Conservation (phyloP, 2,329 filamentous ascomycete genomes). For the Hypoxylon sp. region DNA sequence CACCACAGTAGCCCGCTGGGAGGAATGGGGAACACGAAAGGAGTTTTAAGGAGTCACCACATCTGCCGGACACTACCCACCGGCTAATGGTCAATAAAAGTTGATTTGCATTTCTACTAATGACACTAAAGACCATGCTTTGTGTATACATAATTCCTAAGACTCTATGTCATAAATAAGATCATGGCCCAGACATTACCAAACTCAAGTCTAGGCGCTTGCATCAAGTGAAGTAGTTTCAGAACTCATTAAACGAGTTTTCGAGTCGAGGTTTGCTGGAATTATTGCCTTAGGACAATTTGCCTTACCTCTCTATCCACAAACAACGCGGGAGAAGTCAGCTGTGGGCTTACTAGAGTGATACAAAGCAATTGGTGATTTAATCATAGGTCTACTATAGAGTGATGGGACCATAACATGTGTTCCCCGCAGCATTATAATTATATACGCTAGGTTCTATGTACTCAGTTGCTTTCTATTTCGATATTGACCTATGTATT, state of each 20-base stretch:
- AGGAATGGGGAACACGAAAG: constrained; percentile 45
- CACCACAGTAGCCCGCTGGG: constrained; percentile 34
- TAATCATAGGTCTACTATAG: background rate
- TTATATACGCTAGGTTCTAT: background rate
- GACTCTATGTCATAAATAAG: background rate
- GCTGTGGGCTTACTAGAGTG: background rate
- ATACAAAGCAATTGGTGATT: constrained; percentile 12
- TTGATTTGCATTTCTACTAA: constrained; percentile 40
- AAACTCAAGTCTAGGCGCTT: background rate
- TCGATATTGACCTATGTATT: constrained; percentile 25
- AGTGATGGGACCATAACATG: constrained; percentile 9
- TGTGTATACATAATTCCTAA: constrained; percentile 7
- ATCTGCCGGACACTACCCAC: constrained; percentile 26
- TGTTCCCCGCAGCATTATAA: constrained; percentile 15
- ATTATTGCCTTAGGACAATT: background rate
- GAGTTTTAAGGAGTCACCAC: constrained; percentile 47
- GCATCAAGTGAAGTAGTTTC: background rate
- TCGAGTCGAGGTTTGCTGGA: background rate
- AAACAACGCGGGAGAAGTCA: background rate
- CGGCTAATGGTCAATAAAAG: constrained; percentile 46
- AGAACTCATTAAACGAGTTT: background rate
- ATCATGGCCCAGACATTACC: background rate
- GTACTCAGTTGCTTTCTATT: constrained; percentile 1
- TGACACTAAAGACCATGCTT: constrained; percentile 9
- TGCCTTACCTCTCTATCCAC: background rate